Evolutionary conservation across 352 stramenopile species (phyloP).

Genomic region (Globisporangium emineosum): DNA sequence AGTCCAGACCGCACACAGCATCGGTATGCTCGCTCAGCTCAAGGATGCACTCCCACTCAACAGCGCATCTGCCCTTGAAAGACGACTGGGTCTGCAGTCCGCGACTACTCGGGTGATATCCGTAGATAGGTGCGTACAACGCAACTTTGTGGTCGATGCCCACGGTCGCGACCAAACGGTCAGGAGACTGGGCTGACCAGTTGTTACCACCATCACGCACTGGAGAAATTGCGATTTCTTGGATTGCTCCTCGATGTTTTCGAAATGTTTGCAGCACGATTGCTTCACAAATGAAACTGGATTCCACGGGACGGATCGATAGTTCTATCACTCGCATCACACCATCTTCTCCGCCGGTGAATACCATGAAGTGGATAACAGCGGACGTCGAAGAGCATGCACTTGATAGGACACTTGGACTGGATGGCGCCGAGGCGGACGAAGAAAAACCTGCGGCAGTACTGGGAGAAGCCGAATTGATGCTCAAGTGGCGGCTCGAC

Average conservation of each 20-base stretch:
- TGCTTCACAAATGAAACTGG: constrained; percentile 38
- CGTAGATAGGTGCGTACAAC: constrained; percentile 59
- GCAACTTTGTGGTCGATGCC: constrained; percentile 57
- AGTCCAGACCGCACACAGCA: constrained; percentile 44
- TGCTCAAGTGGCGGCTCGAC: constrained; percentile 31
- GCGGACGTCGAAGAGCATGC: not conserved
- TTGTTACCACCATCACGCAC: constrained; percentile 14
- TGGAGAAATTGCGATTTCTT: constrained; percentile 63
- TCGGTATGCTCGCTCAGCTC: constrained; percentile 66
- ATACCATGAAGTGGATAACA: constrained; percentile 61
- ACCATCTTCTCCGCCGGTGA: constrained; percentile 63
- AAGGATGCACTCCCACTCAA: constrained; percentile 63
- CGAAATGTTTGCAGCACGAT: constrained; percentile 49
- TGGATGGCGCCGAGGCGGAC: constrained; percentile 27
- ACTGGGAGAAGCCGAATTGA: constrained; percentile 10
- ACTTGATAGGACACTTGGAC: constrained; percentile 11
- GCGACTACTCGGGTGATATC: constrained; percentile 29
- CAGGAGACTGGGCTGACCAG: constrained; percentile 30
- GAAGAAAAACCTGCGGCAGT: not conserved
- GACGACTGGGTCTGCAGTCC: constrained; percentile 4
- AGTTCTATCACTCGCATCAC: constrained; percentile 57
- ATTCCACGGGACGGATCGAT: constrained; percentile 25
- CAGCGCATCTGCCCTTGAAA: constrained; percentile 11
- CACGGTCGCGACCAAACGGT: constrained; percentile 61
- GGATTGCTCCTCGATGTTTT: constrained; percentile 57